Evolutionary conservation across 2,329 filamentous ascomycete species (phyloP), one percentile per base, ranked within the genome.

Genomic region (Trichoderma citrinoviride): DNA sequence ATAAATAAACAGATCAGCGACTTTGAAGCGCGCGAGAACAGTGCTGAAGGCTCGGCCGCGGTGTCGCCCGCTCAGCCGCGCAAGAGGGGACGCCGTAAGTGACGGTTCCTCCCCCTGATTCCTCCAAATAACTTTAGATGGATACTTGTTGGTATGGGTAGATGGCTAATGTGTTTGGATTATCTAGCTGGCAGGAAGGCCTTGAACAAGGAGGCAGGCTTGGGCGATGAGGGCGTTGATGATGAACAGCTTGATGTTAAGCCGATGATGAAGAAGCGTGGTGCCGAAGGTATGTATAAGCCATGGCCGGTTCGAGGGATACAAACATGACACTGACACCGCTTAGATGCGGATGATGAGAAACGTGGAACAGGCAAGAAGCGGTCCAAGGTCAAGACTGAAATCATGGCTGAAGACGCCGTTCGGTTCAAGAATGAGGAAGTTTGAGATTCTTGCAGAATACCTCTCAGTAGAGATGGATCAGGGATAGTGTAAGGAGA

Each of bases 1-100:
- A 72, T 79, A 23, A 73, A 74, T 27, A 78, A 78, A 37, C 68
- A 71, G 3, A 73, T 78, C 10, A 69, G 40, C 47, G 56, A 68
- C 0, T 52, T 62, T 19, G 64, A 62, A 46, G 23, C 58, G 10
- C 58, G 33, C 7, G 56, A 53, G 37, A 61, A 15, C 3, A 29
- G 66, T 3, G 52, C 53, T 19, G 52, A 50, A 21, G 54, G 14
- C 3, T 19, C 15, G 2, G 17, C 10, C n/a, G 25, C 23, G n/a
- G 41, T 40, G 3, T 19, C 57, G 0, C 64, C 69, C 0, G 12
- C 62, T 0, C 72, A 70, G 15, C 54, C 71, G 46, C 17, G 53
- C 25, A 60, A 50, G 47, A 46, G 23, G 23, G 29, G 23, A 7
- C 27, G 19, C 17, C 41, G 56, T 65, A n/a, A 54, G 50, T 49